Evolutionary conservation across 73 alveolate genomes (phyloP), one percentile per base, ranked within the genome.

Genomic region (Durusdinium trenchii): DNA sequence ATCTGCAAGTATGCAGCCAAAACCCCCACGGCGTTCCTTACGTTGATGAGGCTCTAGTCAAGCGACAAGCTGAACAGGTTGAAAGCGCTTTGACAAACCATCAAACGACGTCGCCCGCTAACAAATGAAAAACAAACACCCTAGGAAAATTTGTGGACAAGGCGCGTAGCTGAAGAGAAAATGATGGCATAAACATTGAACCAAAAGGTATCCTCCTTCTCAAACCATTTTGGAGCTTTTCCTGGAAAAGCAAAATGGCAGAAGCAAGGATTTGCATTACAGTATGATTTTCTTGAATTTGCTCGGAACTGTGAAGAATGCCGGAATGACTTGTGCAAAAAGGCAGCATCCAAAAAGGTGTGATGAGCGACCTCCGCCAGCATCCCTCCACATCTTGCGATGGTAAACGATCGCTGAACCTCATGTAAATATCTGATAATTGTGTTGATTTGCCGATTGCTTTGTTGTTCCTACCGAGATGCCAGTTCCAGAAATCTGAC

Each of bases 181-280:
- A 52, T 40, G 43, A 86, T 4, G 32, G 95, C 95, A 40, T 86
- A 86, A n/a, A 35, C 42, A 38, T 86, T 86, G 95, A 54, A 54
- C 95, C 95, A 86, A 61, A 86, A 86, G 30, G 81, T 54, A 0
- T 54, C 45, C 60, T 54, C 95, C 43, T 86, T 54, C 57, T 79
- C 95, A 54, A 86, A 86, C 61, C 71, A 86, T 10, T 38, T 0
- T 4, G 95, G 95, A 3, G 81, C 95, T 40, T 57, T 79, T 28
- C 81, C 71, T 60, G 78, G 5, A 5, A 6, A 12, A 12, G 9
- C 28, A 9, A 20, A 54, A 20, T 20, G 64, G 28, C 64, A 54
- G 64, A 20, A 9, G 64, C 64, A 54, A 9, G 9, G 20, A 54
- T 12, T 20, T 9, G 28, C 64, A 54, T 20, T 20, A 12, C 64